Evolutionary conservation across 2,329 filamentous ascomycete genomes (phyloP), one percentile per base, ranked within the genome.

Genomic region (Chrysosporium keratinophilum): DNA sequence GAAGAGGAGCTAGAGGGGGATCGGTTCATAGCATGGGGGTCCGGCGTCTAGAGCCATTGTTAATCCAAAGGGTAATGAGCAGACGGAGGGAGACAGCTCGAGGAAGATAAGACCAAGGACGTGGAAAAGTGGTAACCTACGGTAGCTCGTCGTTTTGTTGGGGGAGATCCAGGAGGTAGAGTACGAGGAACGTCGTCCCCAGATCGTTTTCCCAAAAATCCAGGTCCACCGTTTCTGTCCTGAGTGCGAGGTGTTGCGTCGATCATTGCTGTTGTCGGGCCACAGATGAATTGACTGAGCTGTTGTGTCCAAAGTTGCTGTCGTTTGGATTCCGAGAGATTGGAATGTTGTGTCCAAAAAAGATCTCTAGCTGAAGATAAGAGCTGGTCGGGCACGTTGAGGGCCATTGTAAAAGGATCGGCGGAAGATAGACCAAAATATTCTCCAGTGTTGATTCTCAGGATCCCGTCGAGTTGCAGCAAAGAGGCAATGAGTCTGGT

Each of bases 101-200:
- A 60, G 57, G 58, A 57, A 62, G 59, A 59, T 59, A 62, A 61
- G 61, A 68, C 62, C 62, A 69, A 67, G 67, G 33, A 52, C 42
- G 50, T 52, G 50, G 50, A 52, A 52, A 67, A 63, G 67, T 66
- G 65, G 65, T 65, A 62, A 71, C 70, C 64, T 73, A 73, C 70
- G 68, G 67, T 71, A 65, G 69, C 70, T 68, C 69, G 69, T 65
- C 70, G 69, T 65, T 73, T 73, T 52, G 67, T 65, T 63, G 62
- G 63, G 50, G 64, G 69, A 58, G 65, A 63, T 64, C 65, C 65
- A 64, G 67, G 67, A 62, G 69, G 66, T 52, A 68, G 58, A 50
- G 65, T 70, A 60, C 67, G 66, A 50, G 69, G 68, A 55, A 64
- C 65, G 57, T 70, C 67, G 65, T 69, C 68, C 67, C 71, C 66